Percentiles rank a stretch among this genome's conserved stretches.
These are phyloP conservation scores for Microbotryum silenes-acaulis DNA, from an alignment of 1,284 basidiomycete genomes.

Conservation along the genomic window DNA sequence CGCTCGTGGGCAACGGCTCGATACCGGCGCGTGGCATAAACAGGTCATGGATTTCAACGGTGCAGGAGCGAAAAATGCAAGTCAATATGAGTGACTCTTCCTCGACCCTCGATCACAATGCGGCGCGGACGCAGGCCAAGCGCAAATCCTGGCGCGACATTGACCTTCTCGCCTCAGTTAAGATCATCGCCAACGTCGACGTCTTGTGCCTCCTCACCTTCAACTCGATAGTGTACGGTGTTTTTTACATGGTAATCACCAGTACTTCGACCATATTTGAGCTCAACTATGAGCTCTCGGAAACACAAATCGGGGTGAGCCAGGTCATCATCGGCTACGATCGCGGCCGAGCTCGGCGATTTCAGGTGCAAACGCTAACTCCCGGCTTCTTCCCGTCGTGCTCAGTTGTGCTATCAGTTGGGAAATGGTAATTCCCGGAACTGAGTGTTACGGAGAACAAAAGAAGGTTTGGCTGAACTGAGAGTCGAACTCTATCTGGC, in stretches of 20 bases:
- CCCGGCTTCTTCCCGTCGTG: conserved; percentile 43
- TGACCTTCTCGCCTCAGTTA: conserved; percentile 28
- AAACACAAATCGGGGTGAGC: conserved; percentile 1
- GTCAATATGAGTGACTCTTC: too few relatives aligned
- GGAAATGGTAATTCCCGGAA: too few relatives aligned
- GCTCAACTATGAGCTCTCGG: conserved; percentile 18
- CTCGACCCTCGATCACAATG: too few relatives aligned
- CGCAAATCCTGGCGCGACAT: conserved; percentile 23
- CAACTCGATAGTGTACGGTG: conserved; percentile 14
- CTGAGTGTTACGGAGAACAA: too few relatives aligned
- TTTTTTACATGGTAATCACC: conserved; percentile 20
- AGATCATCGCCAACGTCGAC: conserved; percentile 32
- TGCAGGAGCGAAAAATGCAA: background rate
- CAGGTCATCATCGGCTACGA: background rate
- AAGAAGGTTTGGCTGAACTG: too few relatives aligned
- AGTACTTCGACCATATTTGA: conserved; percentile 25
- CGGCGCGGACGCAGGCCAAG: too few relatives aligned
- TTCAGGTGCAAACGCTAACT: background rate
- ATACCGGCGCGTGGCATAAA: conserved; percentile 29
- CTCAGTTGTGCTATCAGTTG: conserved; percentile 54
- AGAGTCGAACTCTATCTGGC: too few relatives aligned
- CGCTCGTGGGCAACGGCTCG: conserved; percentile 39
- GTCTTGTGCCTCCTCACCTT: conserved; percentile 21
- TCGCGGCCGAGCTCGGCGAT: background rate
- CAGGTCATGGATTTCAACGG: conserved; percentile 18